Evolutionary conservation across 129 eudicot species (phyloP).

Genomic region (Chrysanthemum makinoi): DNA sequence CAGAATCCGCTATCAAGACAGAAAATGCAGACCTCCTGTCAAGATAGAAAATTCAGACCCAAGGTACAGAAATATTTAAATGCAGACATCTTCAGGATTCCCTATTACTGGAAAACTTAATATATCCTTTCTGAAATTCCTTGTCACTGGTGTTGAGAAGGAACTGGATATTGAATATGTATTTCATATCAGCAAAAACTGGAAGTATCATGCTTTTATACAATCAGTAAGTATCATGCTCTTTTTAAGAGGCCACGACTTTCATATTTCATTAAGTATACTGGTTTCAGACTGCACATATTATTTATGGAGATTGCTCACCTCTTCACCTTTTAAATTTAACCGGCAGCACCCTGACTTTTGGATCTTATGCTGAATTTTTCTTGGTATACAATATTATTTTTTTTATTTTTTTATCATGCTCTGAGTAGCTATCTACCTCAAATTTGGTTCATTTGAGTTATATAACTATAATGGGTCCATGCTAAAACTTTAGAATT

Average conservation of each 20-base stretch:
- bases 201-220: conserved; percentile 67
- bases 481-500: too few relatives aligned
- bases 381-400: too few relatives aligned
- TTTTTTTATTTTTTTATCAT: too few relatives aligned
- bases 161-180: conserved; percentile 52
- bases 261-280: neutral
- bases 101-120: conserved; percentile 71
- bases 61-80: too few relatives aligned
- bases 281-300: conserved; percentile 6
- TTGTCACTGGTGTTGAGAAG: conserved; percentile 64
- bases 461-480: too few relatives aligned
- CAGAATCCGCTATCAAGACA: too few relatives aligned
- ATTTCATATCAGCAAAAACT: conserved; percentile 56
- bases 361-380: too few relatives aligned
- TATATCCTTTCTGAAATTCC: conserved; percentile 58
- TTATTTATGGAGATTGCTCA: neutral
- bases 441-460: too few relatives aligned
- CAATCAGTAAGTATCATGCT: conserved; percentile 50
- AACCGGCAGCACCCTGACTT: too few relatives aligned
- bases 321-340: neutral
- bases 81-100: conserved; percentile 91
- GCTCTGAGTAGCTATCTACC: too few relatives aligned
- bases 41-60: too few relatives aligned
- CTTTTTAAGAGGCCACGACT: neutral
- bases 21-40: too few relatives aligned